Percentiles rank a stretch among this genome's conserved stretches.
Evolutionary conservation across 495 filamentous ascomycete genomes (phyloP).

Genomic region (Bacidia gigantensis): DNA sequence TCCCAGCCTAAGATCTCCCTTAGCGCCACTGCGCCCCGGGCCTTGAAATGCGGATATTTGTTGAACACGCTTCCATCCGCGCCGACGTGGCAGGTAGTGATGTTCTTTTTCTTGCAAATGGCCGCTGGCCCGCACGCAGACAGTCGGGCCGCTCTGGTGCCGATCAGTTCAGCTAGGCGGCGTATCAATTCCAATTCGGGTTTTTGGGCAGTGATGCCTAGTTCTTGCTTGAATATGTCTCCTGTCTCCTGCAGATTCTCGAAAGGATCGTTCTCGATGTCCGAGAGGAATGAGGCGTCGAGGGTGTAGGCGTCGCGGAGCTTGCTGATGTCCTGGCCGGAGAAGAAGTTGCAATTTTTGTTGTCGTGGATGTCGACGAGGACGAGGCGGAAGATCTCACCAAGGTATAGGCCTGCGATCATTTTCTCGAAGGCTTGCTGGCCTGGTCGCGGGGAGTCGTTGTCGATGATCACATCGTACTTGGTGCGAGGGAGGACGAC

Average conservation of each 20-base stretch:
- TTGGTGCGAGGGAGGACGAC: slow-evolving; percentile 78
- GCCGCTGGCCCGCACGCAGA: slow-evolving; percentile 90
- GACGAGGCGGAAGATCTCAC: slow-evolving; percentile 86
- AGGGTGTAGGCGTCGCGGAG: slow-evolving; percentile 73
- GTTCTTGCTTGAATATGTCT: slow-evolving; percentile 61
- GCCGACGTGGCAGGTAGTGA: slow-evolving; percentile 77
- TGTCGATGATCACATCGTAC: slow-evolving; percentile 75
- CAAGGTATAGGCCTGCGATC: slow-evolving; percentile 90
- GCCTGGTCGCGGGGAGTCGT: slow-evolving; percentile 82
- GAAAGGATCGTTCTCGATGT: slow-evolving; percentile 87
- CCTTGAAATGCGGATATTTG: slow-evolving; percentile 96
- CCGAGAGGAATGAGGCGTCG: slow-evolving; percentile 89
- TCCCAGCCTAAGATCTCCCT: slow-evolving; percentile 92
- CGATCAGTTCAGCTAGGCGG: slow-evolving; percentile 81
- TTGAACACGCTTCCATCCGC: slow-evolving; percentile 95
- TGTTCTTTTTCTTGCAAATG: slow-evolving; percentile 90
- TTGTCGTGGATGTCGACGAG: slow-evolving; percentile 74
- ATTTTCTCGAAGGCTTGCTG: slow-evolving; percentile 98
- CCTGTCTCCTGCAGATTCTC: slow-evolving; percentile 82
- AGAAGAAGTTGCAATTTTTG: slow-evolving; percentile 63
- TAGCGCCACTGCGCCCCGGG: slow-evolving; percentile 72
- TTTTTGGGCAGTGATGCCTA: slow-evolving; percentile 51
- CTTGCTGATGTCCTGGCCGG: slow-evolving; percentile 62
- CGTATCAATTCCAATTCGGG: slow-evolving; percentile 77
- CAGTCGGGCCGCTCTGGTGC: slow-evolving; percentile 82